A percentile compares a stretch with the other conserved stretches of the same genome.
Conservation (phyloP, 2,329 filamentous ascomycete species). For the Fusarium brachygibbosum region DNA sequence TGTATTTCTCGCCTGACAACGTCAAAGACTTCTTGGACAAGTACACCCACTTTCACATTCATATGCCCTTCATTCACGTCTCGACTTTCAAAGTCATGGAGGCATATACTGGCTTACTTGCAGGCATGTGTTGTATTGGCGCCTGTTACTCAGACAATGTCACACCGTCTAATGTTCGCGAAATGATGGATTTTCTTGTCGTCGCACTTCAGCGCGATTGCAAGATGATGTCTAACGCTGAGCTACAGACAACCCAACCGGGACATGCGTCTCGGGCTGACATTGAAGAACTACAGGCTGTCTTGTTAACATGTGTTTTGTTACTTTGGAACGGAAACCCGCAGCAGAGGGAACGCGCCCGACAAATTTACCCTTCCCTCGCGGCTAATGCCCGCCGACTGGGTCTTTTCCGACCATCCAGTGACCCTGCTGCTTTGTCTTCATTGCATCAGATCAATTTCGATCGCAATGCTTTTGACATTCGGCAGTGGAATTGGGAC, state of each 20-base stretch:
- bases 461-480: slow-evolving; percentile 60
- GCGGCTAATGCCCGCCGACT: slow-evolving; percentile 69
- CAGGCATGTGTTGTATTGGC: slow-evolving; percentile 79
- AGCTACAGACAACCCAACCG: slow-evolving; percentile 34
- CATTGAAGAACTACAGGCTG: slow-evolving; percentile 76
- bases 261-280: slow-evolving; percentile 55
- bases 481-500: slow-evolving; percentile 72
- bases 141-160: slow-evolving; percentile 79
- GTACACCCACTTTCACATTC: slow-evolving; percentile 79
- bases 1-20: slow-evolving; percentile 75
- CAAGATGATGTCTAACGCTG: slow-evolving; percentile 57
- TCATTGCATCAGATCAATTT: slow-evolving; percentile 71
- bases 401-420: slow-evolving; percentile 68
- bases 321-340: slow-evolving; percentile 79
- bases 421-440: slow-evolving; percentile 65
- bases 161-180: slow-evolving; percentile 71
- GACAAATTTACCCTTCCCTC: slow-evolving; percentile 69
- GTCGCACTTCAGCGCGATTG: slow-evolving; percentile 70
- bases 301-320: slow-evolving; percentile 72
- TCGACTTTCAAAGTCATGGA: slow-evolving; percentile 77
- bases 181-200: slow-evolving; percentile 75
- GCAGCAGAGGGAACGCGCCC: slow-evolving; percentile 73
- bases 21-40: slow-evolving; percentile 78
- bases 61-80: slow-evolving; percentile 80
- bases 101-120: slow-evolving; percentile 75